Percentiles rank a stretch among this genome's conserved stretches.
These are phyloP conservation scores for Paecilomyces sp. DNA, from an alignment of 2,329 filamentous ascomycete species.

Conservation along the genomic window DNA sequence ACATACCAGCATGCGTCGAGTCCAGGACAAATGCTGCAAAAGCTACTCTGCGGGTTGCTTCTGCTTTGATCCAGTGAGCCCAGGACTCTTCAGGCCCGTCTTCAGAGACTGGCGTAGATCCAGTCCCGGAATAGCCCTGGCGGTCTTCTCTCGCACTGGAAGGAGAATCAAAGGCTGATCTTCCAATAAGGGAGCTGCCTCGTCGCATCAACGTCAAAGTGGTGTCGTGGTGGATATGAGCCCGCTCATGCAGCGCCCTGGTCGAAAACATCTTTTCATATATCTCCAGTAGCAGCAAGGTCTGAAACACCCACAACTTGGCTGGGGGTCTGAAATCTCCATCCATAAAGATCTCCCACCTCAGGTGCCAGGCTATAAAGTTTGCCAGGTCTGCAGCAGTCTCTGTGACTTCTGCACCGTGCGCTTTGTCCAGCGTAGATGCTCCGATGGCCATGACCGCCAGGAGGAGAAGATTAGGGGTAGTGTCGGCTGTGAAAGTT, in stretches of 20 bases:
- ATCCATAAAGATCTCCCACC: slow-evolving; percentile 94
- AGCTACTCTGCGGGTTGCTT: slow-evolving; percentile 80
- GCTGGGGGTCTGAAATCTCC: slow-evolving; percentile 82
- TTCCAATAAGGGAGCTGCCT: slow-evolving; percentile 82
- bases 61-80: slow-evolving; percentile 92
- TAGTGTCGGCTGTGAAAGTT: slow-evolving; percentile 82
- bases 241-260: slow-evolving; percentile 81
- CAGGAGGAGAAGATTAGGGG: slow-evolving; percentile 74
- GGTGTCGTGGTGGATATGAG: slow-evolving; percentile 93
- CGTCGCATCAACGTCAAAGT: slow-evolving; percentile 92
- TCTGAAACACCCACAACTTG: slow-evolving; percentile 93
- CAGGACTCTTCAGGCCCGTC: slow-evolving; percentile 80
- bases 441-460: slow-evolving; percentile 91
- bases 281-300: slow-evolving; percentile 77
- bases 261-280: slow-evolving; percentile 99
- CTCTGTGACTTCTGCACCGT: slow-evolving; percentile 65
- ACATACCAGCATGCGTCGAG: slow-evolving; percentile 95
- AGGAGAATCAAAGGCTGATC: slow-evolving; percentile 76
- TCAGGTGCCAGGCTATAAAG: slow-evolving; percentile 86
- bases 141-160: slow-evolving; percentile 63
- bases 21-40: slow-evolving; percentile 95
- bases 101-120: slow-evolving; percentile 53
- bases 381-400: slow-evolving; percentile 77
- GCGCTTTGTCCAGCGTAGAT: slow-evolving; percentile 75
- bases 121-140: slow-evolving; percentile 25